A percentile compares a stretch with the other conserved stretches of the same genome.
Conservation (phyloP, 1,139 yeast genomes). For the Meyerozyma smithsonii region DNA sequence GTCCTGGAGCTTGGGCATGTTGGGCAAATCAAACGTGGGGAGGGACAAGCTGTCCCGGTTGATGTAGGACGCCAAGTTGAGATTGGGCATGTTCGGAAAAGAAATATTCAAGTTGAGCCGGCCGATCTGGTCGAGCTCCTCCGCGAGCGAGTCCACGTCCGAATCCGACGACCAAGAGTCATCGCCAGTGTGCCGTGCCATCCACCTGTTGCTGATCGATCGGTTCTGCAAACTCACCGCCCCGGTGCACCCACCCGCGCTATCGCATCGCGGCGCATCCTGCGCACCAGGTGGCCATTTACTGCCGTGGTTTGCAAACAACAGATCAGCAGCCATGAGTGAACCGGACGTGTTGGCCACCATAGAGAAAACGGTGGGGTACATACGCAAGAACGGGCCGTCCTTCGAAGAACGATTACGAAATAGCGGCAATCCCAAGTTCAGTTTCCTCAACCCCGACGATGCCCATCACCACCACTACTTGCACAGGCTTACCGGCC, state of each 20-base stretch:
- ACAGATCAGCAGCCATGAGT: not conserved
- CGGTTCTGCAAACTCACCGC: not conserved
- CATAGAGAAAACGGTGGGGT: slow-evolving; percentile 69
- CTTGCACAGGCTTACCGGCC: slow-evolving; percentile 6
- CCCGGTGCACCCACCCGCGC: not conserved
- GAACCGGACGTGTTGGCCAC: slow-evolving; percentile 42
- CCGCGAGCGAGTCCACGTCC: slow-evolving; percentile 32
- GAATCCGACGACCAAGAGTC: slow-evolving; percentile 12
- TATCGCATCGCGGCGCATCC: not conserved
- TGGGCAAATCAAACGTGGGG: slow-evolving; percentile 16
- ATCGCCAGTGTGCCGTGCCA: not conserved
- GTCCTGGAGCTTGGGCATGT: slow-evolving; percentile 19
- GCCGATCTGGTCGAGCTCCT: slow-evolving; percentile 45
- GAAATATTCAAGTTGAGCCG: slow-evolving; percentile 22
- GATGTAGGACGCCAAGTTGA: slow-evolving; percentile 11
- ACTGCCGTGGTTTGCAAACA: not conserved
- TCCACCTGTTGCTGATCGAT: not conserved
- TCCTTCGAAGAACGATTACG: slow-evolving; percentile 59
- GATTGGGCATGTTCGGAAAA: slow-evolving; percentile 13
- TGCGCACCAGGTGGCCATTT: not conserved
- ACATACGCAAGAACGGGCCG: slow-evolving; percentile 64
- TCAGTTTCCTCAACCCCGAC: slow-evolving; percentile 52
- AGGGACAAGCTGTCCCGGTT: slow-evolving; percentile 16
- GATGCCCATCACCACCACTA: slow-evolving; percentile 61
- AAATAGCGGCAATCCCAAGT: slow-evolving; percentile 49